phyloP scores from a whole-genome alignment of 176 grass and related monocot species.

The Eremochloa ophiuroides region DNA sequence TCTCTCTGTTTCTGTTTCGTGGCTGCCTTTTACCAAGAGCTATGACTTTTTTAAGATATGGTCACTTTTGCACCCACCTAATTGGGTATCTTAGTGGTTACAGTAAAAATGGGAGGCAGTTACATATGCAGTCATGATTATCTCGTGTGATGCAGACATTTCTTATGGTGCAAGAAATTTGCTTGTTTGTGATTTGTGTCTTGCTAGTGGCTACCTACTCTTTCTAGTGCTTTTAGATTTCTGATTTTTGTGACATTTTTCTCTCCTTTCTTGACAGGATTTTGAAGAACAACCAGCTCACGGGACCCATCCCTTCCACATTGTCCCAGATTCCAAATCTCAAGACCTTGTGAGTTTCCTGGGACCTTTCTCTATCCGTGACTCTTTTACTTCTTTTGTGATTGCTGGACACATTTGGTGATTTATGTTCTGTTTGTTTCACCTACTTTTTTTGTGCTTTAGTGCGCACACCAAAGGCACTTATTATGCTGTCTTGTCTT shows the following conservation, averaged over 20 bases:
- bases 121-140: not conserved
- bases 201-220: slow-evolving; percentile 4
- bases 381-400: slow-evolving; percentile 28
- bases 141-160: not conserved
- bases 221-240: not conserved
- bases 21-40: not conserved
- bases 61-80: not conserved
- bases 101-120: not conserved
- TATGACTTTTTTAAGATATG: not conserved
- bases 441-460: slow-evolving; percentile 8
- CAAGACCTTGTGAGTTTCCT: slow-evolving; percentile 73
- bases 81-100: not conserved
- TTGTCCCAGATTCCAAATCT: slow-evolving; percentile 98
- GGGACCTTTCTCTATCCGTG: slow-evolving; percentile 16
- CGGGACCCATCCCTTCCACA: slow-evolving; percentile 96
- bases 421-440: slow-evolving; percentile 13
- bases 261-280: slow-evolving; percentile 49
- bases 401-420: slow-evolving; percentile 19
- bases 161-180: not conserved
- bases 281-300: slow-evolving; percentile 94
- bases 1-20: slow-evolving; percentile 2
- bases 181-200: not conserved
- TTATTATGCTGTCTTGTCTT: not conserved
- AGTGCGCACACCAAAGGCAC: not conserved
- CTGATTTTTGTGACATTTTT: slow-evolving; percentile 20